Conservation (phyloP, 495 filamentous ascomycete species). For the Penicillium macrosclerotiorum region DNA sequence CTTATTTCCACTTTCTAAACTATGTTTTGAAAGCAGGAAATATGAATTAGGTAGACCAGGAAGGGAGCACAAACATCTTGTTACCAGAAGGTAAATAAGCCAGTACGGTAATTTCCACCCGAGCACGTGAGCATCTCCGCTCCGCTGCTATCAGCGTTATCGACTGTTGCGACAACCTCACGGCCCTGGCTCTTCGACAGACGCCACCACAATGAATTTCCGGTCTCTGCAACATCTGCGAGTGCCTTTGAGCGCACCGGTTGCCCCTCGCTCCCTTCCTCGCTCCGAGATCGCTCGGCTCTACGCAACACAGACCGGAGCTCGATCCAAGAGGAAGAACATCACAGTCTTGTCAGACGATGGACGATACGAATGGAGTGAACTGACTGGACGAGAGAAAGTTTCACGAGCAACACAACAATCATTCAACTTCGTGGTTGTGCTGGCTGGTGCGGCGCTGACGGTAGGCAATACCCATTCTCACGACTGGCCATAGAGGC, state of each 20-base stretch:
- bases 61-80: too few species aligned
- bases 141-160: conserved; percentile 18
- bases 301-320: conserved; percentile 54
- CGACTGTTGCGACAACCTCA: conserved; percentile 3
- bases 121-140: conserved; percentile 12
- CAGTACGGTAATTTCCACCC: too few species aligned
- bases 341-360: conserved; percentile 82
- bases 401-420: conserved; percentile 85
- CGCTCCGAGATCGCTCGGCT: conserved; percentile 29
- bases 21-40: too few species aligned
- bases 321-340: conserved; percentile 50
- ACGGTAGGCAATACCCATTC: conserved; percentile 49
- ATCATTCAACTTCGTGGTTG: conserved; percentile 77
- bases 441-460: conserved; percentile 69
- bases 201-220: conserved; percentile 17
- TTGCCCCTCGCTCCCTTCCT: conserved; percentile 11
- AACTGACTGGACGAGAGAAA: conserved; percentile 75
- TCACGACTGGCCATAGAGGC: too few species aligned
- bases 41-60: too few species aligned
- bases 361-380: conserved; percentile 73
- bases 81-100: too few species aligned
- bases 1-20: too few species aligned
- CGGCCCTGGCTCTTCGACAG: not conserved
- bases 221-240: conserved; percentile 20
- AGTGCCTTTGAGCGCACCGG: conserved; percentile 7